Evolutionary conservation across 257 asterid species (phyloP), one percentile per base, ranked within the genome.

Genomic region (Anisodus tanguticus): DNA sequence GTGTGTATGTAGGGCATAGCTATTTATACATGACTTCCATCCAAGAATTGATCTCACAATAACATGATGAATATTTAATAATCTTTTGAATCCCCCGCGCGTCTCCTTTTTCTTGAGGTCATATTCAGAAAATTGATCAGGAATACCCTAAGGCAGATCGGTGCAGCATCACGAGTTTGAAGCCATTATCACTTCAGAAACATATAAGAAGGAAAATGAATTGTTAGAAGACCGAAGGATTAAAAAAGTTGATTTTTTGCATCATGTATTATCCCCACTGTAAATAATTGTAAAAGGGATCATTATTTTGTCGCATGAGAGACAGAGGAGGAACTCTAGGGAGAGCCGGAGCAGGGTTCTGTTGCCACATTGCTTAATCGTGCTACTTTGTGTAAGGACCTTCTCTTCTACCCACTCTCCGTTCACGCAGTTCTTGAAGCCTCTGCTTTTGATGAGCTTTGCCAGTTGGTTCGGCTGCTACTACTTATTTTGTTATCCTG

Each of bases 401-500:
- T 3, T 26, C 80, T 72, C 47, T 16, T 22, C 45, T 31, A 66
- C 45, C 63, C 47, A 55, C 63, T 19, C 13, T 53, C 22, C 0
- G 7, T 49, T 76, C 63, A 76, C 15, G 6, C 81, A 76, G 81
- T 26, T 76, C 81, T 51, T 76, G 81, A 51, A 76, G 26, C 81
- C 63, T 76, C 47, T 51, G 9, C 81, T 51, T 76, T 76, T 76
- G 81, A 76, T 76, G 60, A 74, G 60, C 80, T 72, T 10, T 47
- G n/a, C 22, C 47, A 12, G 81, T 31, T 76, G 8, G 45, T 51
- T 51, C 47, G 0, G 63, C 63, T 76, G 26, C 47, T 51, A 76
- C 63, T 1, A 4, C 59, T 22, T 22, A 19, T 76, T 19, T 3
- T 72, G 11, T 19, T 72, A 12, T 72, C 62, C 62, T 74, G n/a